Evolutionary conservation across 2,329 filamentous ascomycete species (phyloP), one percentile per base, ranked within the genome.

Genomic region (Colletotrichum sp.): DNA sequence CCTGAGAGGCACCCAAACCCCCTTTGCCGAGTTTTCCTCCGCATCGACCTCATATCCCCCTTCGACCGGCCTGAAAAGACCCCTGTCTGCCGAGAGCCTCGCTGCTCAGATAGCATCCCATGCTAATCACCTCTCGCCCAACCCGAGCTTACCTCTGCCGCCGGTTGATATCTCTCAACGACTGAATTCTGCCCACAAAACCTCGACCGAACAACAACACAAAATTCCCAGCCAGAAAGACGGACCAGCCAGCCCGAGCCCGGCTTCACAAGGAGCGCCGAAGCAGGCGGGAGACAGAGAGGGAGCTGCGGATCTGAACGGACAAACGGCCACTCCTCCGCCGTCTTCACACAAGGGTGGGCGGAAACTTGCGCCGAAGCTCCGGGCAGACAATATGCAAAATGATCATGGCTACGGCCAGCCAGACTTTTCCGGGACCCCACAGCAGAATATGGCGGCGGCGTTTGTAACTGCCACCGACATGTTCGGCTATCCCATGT

Each of bases 401-500:
- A 86, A 90, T 89, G 89, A 90, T 76, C 87, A 91, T 80, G 85
- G 85, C 78, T 91, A 87, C 82, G 87, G 86, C 80, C 88, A 89
- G 79, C 84, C 86, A 75, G 89, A 90, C 80, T 90, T 91, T 76
- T 82, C 87, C 80, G 84, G 85, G 70, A 85, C 87, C n/a, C 85
- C 89, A 55, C 88, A 87, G 72, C 88, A 90, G 78, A 84, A 84
- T 63, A 88, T 88, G 59, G 85, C 91, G 83, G 81, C 86, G 32
- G 82, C 82, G 13, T 88, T 89, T 78, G 86, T 89, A 78, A 85
- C 85, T 21, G 84, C 86, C 26, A 85, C 88, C 71, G 91, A 93
- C 78, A 86, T 93, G 82, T 93, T 92, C 80, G 86, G 86, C 30
- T 92, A 91, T 80, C 90, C 91, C 32, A 86, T 93, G 82, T 90